Evolutionary conservation across 2,329 filamentous ascomycete genomes (phyloP), one percentile per base, ranked within the genome.

Genomic region (Beauveria varroae): DNA sequence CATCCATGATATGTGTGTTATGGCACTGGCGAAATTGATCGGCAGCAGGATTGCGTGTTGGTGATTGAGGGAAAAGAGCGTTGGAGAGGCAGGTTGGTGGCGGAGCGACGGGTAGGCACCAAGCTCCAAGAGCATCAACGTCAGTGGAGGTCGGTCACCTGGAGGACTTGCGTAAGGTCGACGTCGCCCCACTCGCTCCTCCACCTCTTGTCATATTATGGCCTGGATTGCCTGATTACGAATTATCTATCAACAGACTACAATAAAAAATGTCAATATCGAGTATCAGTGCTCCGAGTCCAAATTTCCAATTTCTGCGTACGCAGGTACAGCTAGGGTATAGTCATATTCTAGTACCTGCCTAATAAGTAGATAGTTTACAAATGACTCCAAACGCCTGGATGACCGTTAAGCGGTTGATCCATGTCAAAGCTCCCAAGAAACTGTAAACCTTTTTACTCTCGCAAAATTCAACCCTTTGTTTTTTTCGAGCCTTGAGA

Each of bases 1-100:
- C 74, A 66, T 81, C 79, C 79, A 81, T 81, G 62, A 65, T 63
- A 22, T 3, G 10, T 30, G 20, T 47, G 5, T 5, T 47, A 18
- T 40, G 34, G 22, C 26, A 41, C 20, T 14, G 22, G 20, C 22
- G 8, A 12, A 20, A 53, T 60, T 44, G 57, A 9, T 46, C 7
- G 24, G 40, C 57, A 28, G 49, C 18, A 6, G 26, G 10, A 9
- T 44, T 20, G 22, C 14, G 49, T 26, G 28, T 49, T 54, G 58
- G 6, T 60, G 58, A 41, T 60, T 44, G 47, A n/a, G 51, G 50
- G 50, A 49, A 34, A 26, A 57, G 20, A 43, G 26, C 14, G 49
- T 37, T 53, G 49, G 46, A 53, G 56, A 58, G 49, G 34, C 16
- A 58, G 46, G 49, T 37, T 18, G 49, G 57, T 59, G 49, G 57